Evolutionary conservation across 2,329 filamentous ascomycete species (phyloP).

Genomic region (Colletotrichum sp.): DNA sequence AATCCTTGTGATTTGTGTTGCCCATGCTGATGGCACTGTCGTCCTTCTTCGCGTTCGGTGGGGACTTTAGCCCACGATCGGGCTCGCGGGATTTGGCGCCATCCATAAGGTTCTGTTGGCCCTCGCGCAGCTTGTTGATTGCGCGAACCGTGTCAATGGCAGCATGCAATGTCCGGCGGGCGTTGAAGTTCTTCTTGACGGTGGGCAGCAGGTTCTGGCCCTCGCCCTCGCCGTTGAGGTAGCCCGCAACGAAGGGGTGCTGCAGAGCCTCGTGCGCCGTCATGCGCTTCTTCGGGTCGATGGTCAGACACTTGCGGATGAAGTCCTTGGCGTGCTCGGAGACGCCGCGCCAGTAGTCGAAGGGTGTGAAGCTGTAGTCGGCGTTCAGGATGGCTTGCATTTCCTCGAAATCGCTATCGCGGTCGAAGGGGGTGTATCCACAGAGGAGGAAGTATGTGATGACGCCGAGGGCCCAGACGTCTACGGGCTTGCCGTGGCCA

Average conservation of each 20-base stretch:
- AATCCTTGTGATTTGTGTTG: conserved; percentile 42
- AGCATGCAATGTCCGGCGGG: conserved; percentile 69
- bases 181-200: conserved; percentile 79
- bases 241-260: conserved; percentile 68
- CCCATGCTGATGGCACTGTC: conserved; percentile 50
- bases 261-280: conserved; percentile 82
- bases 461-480: conserved; percentile 97
- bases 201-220: conserved; percentile 70
- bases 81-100: conserved; percentile 60
- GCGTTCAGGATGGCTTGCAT: conserved; percentile 98
- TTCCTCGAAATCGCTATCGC: conserved; percentile 96
- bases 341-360: conserved; percentile 96
- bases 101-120: conserved; percentile 66
- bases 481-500: conserved; percentile 96
- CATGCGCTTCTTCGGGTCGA: conserved; percentile 86
- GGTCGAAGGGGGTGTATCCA: conserved; percentile 97
- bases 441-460: conserved; percentile 99
- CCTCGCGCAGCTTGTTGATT: conserved; percentile 73
- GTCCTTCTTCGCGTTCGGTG: conserved; percentile 39
- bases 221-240: conserved; percentile 48
- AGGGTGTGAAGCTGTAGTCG: conserved; percentile 92
- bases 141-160: conserved; percentile 74
- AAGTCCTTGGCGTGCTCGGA: conserved; percentile 88
- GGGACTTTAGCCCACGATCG: conserved; percentile 35
- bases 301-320: conserved; percentile 88